Percentiles rank a stretch among this genome's conserved stretches.
Conservation (phyloP, 2,329 filamentous ascomycete species). For the Cladophialophora immunda region DNA sequence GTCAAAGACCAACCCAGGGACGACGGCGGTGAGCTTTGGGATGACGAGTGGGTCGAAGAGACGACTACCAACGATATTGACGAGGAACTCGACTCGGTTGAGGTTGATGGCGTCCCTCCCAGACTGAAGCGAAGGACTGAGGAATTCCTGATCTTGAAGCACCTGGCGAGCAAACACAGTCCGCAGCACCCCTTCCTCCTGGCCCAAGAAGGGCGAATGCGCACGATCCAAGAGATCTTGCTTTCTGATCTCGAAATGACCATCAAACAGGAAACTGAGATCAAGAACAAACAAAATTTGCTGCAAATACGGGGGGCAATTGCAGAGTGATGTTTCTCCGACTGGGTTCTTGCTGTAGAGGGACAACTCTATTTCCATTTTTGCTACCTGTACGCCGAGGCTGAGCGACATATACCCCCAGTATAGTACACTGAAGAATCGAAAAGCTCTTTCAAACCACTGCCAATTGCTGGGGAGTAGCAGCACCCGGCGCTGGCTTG, state of each 20-base stretch:
- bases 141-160: slow-evolving; percentile 66
- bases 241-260: slow-evolving; percentile 71
- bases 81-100: slow-evolving; percentile 46
- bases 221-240: slow-evolving; percentile 68
- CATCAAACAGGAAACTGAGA: slow-evolving; percentile 62
- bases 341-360: not conserved
- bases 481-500: slow-evolving; percentile 23
- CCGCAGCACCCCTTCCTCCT: slow-evolving; percentile 70
- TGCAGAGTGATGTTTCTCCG: slow-evolving; percentile 26
- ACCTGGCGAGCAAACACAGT: slow-evolving; percentile 61
- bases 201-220: slow-evolving; percentile 64
- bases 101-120: slow-evolving; percentile 42
- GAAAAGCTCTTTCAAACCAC: slow-evolving; percentile 19
- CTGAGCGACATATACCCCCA: slow-evolving; percentile 44
- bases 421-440: not conserved
- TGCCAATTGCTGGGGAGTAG: slow-evolving; percentile 29
- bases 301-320: slow-evolving; percentile 31
- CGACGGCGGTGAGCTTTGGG: slow-evolving; percentile 46
- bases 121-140: slow-evolving; percentile 59
- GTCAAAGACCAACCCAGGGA: slow-evolving; percentile 37
- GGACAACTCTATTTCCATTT: not conserved
- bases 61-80: slow-evolving; percentile 46
- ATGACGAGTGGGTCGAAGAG: slow-evolving; percentile 47
- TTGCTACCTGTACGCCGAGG: slow-evolving; percentile 18
- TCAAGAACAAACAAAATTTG: slow-evolving; percentile 44